These are phyloP conservation scores for Leersia perrieri DNA, from an alignment of 176 grass and related monocot species.

Conservation along the genomic window DNA sequence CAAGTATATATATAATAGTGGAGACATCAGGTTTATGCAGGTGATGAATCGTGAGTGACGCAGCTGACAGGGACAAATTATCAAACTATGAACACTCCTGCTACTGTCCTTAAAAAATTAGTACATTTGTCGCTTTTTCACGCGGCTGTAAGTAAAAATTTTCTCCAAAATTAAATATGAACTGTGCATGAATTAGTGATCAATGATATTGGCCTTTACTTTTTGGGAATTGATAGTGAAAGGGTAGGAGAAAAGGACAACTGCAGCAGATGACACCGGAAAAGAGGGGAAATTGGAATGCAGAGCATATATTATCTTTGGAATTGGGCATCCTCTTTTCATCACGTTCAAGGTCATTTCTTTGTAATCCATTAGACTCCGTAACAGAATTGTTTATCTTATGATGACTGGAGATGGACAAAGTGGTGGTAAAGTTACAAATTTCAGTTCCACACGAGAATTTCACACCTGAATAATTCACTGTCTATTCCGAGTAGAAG, in stretches of 20 bases:
- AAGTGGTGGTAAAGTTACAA: neutral
- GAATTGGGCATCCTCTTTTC: neutral
- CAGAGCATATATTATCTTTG: neutral
- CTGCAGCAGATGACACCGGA: neutral
- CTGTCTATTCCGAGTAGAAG: neutral
- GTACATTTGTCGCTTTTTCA: neutral
- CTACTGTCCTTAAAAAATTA: neutral
- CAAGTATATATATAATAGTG: neutral
- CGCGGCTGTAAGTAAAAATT: neutral
- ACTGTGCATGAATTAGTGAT: neutral
- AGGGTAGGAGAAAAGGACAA: neutral
- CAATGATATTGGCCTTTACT: neutral
- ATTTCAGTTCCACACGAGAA: neutral
- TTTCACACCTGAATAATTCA: neutral
- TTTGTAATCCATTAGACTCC: neutral
- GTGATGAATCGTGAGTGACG: neutral
- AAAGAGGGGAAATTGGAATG: neutral
- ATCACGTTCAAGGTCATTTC: constrained; percentile 13
- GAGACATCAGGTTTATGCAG: neutral
- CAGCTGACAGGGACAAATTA: neutral
- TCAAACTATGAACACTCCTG: neutral
- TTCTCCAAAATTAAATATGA: neutral
- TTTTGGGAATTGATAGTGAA: neutral
- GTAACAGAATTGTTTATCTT: neutral
- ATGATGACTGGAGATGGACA: neutral